Base-by-base conservation (phyloP, 768 basidiomycete genomes). In the Tricholoma terreum region DNA sequence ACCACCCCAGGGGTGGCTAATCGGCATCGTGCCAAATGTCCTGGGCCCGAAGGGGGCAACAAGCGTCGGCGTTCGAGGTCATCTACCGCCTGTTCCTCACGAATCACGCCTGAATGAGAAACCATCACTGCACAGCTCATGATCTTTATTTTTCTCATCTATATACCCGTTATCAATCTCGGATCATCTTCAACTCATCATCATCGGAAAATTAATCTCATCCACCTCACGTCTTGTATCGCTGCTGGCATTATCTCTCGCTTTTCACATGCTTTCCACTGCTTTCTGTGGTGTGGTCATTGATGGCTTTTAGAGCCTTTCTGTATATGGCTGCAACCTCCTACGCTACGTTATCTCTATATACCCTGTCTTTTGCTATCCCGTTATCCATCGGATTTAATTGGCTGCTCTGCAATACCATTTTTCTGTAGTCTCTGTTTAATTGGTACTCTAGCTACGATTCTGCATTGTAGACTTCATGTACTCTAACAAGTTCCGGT, bases 1-100 rank as follows among this genome's bases (percentile, higher is more conserved):
- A 54, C 52, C 11, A 54, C 52, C 2, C 52, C 38, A 15, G 52
- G 52, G 12, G 52, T 49, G 27, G 46, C 46, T 6, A 49, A 17
- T n/a, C 46, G 46, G 9, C 46, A 49, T 17, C 27, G 46, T 17
- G 10, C 7, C 7, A 49, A 49, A n/a, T 49, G 46, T n/a, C 6
- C 27, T 31, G 46, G 46, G 30, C 6, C 4, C n/a, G 46, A 22
- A 17, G 46, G 46, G 9, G n/a, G 6, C 15, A 49, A 22, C 30
- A 49, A 49, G 24, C 46, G 46, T 49, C 46, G 46, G 22, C 46
- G 46, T 31, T 9, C 46, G 12, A 14, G 27, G 4, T 8, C 27
- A 6, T 31, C 46, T n/a, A 11, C 46, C 10, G 30, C 46, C 9
- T 17, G 27, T 3, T 4, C 46, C 14, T 10, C 8, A 2, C 17